Conservation (phyloP, 1,284 basidiomycete species). For the Cryptococcus floricola region DNA sequence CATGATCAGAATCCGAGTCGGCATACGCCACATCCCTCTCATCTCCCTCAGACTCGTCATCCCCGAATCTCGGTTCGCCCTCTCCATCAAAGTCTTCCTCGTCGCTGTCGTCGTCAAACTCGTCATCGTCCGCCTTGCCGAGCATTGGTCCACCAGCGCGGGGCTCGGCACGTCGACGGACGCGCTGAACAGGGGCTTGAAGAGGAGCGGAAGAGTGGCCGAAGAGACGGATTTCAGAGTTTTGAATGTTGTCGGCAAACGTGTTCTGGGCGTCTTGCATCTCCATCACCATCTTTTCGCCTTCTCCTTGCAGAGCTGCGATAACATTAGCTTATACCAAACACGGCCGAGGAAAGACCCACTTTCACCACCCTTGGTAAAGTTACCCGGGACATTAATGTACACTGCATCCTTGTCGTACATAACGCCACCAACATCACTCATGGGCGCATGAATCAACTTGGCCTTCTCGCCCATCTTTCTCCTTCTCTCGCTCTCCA, state of each 20-base stretch:
- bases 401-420: constrained; percentile 99
- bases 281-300: constrained; percentile 95
- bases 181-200: constrained; percentile 37
- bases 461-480: constrained; percentile 95
- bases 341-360: constrained; percentile 20
- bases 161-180: constrained; percentile 37
- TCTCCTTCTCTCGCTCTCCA: constrained; percentile 85
- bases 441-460: constrained; percentile 96
- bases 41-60: constrained; percentile 47
- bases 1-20: constrained; percentile 65
- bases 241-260: constrained; percentile 75
- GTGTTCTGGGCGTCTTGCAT: constrained; percentile 82
- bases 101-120: constrained; percentile 41
- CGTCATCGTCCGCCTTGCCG: constrained; percentile 43
- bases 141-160: constrained; percentile 39
- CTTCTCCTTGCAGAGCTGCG: constrained; percentile 74
- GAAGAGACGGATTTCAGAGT: constrained; percentile 80
- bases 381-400: constrained; percentile 94
- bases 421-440: constrained; percentile 92
- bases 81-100: constrained; percentile 40
- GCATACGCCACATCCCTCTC: constrained; percentile 61
- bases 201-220: constrained; percentile 68
- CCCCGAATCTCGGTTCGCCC: constrained; percentile 23
- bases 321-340: background rate
- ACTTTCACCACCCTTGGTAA: constrained; percentile 60